These are phyloP conservation scores for Aspergillus affinis DNA, from an alignment of 495 filamentous ascomycete species.

Conservation along the genomic window DNA sequence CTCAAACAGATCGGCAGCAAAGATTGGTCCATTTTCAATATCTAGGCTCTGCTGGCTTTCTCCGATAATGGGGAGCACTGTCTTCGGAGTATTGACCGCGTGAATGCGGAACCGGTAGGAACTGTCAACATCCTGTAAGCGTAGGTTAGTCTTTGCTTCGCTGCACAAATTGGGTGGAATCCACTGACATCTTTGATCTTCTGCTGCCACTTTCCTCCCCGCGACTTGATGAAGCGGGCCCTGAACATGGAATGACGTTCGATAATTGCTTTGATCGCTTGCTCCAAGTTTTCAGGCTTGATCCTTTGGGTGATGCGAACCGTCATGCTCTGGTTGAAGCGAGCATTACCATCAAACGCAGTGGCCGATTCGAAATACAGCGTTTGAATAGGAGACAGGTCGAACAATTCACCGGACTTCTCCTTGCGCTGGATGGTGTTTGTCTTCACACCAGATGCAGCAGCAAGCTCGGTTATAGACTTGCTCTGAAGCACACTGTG, in stretches of 20 bases:
- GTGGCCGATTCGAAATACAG: conserved; percentile 46
- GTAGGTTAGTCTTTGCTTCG: not conserved
- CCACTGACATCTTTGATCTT: conserved; percentile 34
- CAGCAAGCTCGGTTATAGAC: conserved; percentile 38
- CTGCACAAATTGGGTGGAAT: not conserved
- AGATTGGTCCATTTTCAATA: conserved; percentile 42
- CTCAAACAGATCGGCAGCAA: conserved; percentile 52
- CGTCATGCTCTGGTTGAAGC: conserved; percentile 72
- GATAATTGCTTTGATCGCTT: conserved; percentile 58
- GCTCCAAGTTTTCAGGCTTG: conserved; percentile 47
- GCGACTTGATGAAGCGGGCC: conserved; percentile 52
- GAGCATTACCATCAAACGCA: conserved; percentile 46
- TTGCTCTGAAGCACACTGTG: conserved; percentile 38
- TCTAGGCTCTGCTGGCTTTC: conserved; percentile 44
- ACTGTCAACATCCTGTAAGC: conserved; percentile 35
- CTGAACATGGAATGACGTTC: conserved; percentile 69
- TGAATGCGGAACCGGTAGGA: conserved; percentile 43
- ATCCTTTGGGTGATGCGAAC: conserved; percentile 54
- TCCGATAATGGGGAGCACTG: conserved; percentile 32
- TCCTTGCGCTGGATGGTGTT: conserved; percentile 27
- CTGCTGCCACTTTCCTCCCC: conserved; percentile 44
- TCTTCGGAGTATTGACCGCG: conserved; percentile 27
- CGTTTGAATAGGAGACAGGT: conserved; percentile 46
- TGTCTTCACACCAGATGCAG: conserved; percentile 24
- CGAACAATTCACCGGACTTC: conserved; percentile 50